Percentiles rank a stretch among this genome's conserved stretches.
These are phyloP conservation scores for Hymenotorrendiella dingleyae DNA, from an alignment of 2,329 filamentous ascomycete genomes.

Conservation along the genomic window DNA sequence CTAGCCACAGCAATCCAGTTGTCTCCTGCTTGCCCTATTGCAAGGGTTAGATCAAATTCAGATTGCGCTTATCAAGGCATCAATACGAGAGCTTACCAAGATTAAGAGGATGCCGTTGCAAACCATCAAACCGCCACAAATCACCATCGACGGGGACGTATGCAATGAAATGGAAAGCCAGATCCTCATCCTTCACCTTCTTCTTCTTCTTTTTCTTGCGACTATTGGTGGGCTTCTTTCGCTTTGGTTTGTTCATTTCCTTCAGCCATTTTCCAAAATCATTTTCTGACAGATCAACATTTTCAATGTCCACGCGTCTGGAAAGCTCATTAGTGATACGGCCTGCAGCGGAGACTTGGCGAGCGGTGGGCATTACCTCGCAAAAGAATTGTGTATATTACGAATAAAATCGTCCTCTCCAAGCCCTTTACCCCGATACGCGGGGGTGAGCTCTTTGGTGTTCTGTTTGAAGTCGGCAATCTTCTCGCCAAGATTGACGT, in stretches of 20 bases:
- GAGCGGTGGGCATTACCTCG: constrained; percentile 43
- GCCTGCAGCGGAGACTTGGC: not conserved
- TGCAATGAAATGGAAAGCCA: constrained; percentile 80
- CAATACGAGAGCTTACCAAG: constrained; percentile 47
- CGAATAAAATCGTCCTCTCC: constrained; percentile 72
- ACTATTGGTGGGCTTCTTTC: constrained; percentile 32
- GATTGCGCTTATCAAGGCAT: no score
- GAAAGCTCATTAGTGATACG: constrained; percentile 3
- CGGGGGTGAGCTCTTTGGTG: constrained; percentile 62
- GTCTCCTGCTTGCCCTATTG: constrained; percentile 27
- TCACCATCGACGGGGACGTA: constrained; percentile 71
- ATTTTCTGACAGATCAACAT: constrained; percentile 62
- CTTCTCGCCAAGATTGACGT: constrained; percentile 61
- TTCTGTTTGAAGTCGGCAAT: constrained; percentile 67
- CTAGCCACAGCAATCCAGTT: constrained; percentile 65
- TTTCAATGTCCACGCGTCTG: constrained; percentile 70
- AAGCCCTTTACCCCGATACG: constrained; percentile 70
- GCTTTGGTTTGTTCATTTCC: constrained; percentile 24
- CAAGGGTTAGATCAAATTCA: constrained; percentile 5
- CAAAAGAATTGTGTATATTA: constrained; percentile 81
- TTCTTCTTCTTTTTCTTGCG: constrained; percentile 28
- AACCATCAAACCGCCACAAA: constrained; percentile 85
- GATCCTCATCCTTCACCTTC: constrained; percentile 46
- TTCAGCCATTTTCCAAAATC: constrained; percentile 33
- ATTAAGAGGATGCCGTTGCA: constrained; percentile 64